Base-by-base conservation (phyloP, 1,139 yeast species). In the Meyerozyma athensensis region DNA sequence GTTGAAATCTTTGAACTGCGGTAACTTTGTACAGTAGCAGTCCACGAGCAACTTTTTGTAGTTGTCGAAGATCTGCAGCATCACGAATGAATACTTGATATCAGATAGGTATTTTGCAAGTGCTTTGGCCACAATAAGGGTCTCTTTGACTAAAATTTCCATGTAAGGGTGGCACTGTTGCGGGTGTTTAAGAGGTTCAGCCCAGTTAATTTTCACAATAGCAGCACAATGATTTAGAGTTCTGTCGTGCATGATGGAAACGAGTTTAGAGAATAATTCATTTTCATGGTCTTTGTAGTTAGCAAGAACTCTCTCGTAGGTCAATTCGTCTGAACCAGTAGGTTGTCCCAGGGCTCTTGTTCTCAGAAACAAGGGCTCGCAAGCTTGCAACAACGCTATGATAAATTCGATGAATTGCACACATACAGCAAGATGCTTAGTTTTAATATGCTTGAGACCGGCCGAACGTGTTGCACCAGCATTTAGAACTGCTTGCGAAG, bases 381-480 rank as follows among this genome's bases (percentile, higher is more conserved):
- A 38, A 17, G 37, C 32, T 2, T 43, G 39, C 36, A 67, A 48
- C 4, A 66, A 49, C 1, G 53, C 50, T 9, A 64, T 45, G 61
- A 58, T 47, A 65, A 68, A 58, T 61, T 74, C 59, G 61, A 70
- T 50, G 59, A 74, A 57, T 45, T 84, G 89, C 2, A 82, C 77
- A 30, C 86, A 77, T 28, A 84, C 64, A 0, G 90, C 84, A 40
- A 85, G 58, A 54, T 84, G 87, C 47, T 79, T 81, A 2, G 90
- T 83, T 4, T 87, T 81, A 35, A 85, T 84, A 50, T 83, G 89
- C 47, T 77, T 79, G 39, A 85, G 63, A 0, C 87, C 89, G 0
- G 90, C 87, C 0, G 87, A 77, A 43, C 79, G 63, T 1, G 86
- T 82, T 0, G 94, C 94, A 24, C 86, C 87, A 1, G 92, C 90